phyloP scores from a whole-genome alignment of 257 asterid genomes.

The Gentiana macrophylla region DNA sequence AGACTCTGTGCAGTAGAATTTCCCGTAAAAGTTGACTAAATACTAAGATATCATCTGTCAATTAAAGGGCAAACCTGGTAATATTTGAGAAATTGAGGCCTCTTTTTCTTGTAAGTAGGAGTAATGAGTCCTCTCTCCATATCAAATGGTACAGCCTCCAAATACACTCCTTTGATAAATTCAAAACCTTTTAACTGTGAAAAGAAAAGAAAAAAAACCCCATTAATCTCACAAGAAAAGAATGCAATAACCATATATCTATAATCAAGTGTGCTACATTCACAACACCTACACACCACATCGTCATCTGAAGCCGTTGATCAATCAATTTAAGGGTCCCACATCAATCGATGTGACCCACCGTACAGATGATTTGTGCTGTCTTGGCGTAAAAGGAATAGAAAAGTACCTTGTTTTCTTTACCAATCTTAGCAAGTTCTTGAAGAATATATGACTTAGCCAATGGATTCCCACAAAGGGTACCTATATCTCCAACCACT shows the following conservation, averaged over 20 bases:
- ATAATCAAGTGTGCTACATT: too few species aligned
- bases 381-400: too few species aligned
- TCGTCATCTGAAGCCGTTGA: too few species aligned
- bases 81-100: conserved; percentile 44
- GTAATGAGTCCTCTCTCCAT: conserved; percentile 79
- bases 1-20: not conserved
- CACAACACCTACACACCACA: too few species aligned
- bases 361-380: too few species aligned
- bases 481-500: conserved; percentile 28
- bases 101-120: conserved; percentile 80
- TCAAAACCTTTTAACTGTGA: conserved; percentile 76
- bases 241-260: too few species aligned
- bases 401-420: conserved; percentile 53
- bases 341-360: too few species aligned
- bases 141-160: conserved; percentile 62
- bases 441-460: conserved; percentile 37
- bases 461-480: conserved; percentile 41
- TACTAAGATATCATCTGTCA: not conserved
- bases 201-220: not conserved
- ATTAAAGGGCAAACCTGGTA: conserved; percentile 43
- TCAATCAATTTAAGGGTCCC: too few species aligned
- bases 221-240: too few species aligned
- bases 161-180: conserved; percentile 48
- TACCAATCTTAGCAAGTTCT: conserved; percentile 45
- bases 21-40: not conserved